phyloP scores from a whole-genome alignment of 164 flowering plant genomes.

The Annona squamosa region DNA sequence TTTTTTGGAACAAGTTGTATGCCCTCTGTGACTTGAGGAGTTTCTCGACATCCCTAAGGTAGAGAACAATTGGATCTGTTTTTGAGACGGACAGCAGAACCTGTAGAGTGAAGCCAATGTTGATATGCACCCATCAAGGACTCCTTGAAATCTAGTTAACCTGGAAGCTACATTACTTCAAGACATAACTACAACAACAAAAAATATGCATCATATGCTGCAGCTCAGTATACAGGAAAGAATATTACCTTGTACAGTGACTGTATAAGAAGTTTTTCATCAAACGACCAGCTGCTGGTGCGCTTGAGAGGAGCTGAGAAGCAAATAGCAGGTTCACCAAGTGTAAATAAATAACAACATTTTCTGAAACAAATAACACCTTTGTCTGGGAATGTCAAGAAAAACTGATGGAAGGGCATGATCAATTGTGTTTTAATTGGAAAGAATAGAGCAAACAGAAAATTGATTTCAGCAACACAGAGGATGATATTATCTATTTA shows the following conservation, averaged over 20 bases:
- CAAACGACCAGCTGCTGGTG: slow-evolving; percentile 83
- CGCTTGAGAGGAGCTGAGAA: slow-evolving; percentile 56
- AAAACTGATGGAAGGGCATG: too few relatives aligned
- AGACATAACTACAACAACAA: neutral
- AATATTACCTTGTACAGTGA: slow-evolving; percentile 67
- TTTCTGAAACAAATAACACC: too few relatives aligned
- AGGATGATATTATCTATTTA: too few relatives aligned
- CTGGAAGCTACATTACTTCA: neutral
- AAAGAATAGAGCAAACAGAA: too few relatives aligned
- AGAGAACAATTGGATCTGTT: slow-evolving; percentile 61
- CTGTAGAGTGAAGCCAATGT: slow-evolving; percentile 28
- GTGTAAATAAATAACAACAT: too few relatives aligned
- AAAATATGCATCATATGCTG: neutral
- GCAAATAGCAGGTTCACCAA: neutral
- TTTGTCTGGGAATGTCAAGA: too few relatives aligned
- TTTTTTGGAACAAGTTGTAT: slow-evolving; percentile 66
- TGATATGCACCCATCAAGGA: neutral
- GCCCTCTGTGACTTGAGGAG: slow-evolving; percentile 55
- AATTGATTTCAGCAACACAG: too few relatives aligned
- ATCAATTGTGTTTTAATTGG: too few relatives aligned
- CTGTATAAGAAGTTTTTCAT: slow-evolving; percentile 77
- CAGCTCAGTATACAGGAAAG: neutral
- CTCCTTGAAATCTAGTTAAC: neutral
- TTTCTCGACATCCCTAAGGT: slow-evolving; percentile 75
- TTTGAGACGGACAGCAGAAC: slow-evolving; percentile 63